A percentile compares a stretch with the other conserved stretches of the same genome.
These are phyloP conservation scores for Starmerella potacharoeniae DNA, from an alignment of 805 yeast genomes.

Conservation along the genomic window DNA sequence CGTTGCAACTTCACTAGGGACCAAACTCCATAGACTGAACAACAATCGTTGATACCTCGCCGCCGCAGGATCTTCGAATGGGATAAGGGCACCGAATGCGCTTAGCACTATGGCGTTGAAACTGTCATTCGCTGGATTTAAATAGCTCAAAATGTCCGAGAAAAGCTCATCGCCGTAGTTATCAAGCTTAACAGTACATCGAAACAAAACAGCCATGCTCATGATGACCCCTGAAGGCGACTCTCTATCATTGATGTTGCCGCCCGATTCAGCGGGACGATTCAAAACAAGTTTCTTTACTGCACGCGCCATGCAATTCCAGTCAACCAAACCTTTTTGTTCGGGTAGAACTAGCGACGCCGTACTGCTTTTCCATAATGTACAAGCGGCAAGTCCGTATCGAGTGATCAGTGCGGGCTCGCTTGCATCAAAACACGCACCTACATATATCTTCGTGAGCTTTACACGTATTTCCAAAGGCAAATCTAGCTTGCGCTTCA, in stretches of 20 bases:
- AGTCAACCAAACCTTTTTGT: conserved; percentile 5
- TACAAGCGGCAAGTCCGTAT: conserved; percentile 47
- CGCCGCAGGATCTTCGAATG: conserved; percentile 4
- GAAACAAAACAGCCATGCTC: conserved; percentile 9
- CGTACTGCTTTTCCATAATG: conserved; percentile 40
- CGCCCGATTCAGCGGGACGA: neutral
- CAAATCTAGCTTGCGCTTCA: conserved; percentile 66
- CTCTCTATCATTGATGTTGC: neutral
- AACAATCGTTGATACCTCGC: neutral
- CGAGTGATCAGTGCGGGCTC: conserved; percentile 50
- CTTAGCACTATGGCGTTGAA: conserved; percentile 3
- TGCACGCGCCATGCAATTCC: conserved; percentile 1
- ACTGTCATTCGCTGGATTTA: conserved; percentile 11
- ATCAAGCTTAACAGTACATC: neutral
- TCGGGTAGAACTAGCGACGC: conserved; percentile 30
- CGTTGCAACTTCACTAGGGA: conserved; percentile 7
- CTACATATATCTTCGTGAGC: conserved; percentile 58
- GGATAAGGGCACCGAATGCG: conserved; percentile 9
- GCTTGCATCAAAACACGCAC: conserved; percentile 60
- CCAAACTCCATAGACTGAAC: conserved; percentile 7
- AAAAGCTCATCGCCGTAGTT: neutral
- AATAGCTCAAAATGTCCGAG: conserved; percentile 9
- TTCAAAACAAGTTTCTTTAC: conserved; percentile 11
- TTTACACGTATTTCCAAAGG: conserved; percentile 54
- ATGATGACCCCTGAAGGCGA: conserved; percentile 4